Percentiles rank a stretch among this genome's conserved stretches.
Evolutionary conservation across 768 basidiomycete genomes (phyloP).

Genomic region (Tephrocybe sp.): DNA sequence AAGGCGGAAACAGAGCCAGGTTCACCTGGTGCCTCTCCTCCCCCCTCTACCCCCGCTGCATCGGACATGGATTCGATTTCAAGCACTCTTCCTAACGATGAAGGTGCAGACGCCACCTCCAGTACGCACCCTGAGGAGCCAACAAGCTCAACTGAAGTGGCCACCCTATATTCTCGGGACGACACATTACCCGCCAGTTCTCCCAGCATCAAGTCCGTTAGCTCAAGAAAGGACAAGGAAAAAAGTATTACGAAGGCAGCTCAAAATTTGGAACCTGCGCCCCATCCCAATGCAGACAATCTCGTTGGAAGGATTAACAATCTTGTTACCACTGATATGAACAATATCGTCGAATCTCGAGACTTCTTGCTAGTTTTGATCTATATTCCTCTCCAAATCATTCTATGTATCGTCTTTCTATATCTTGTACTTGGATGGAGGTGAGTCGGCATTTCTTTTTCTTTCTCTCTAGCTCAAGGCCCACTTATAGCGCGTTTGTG

Average conservation of each 20-base stretch:
- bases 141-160: slow-evolving; percentile 12
- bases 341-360: slow-evolving; percentile 33
- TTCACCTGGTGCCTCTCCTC: slow-evolving; percentile 7
- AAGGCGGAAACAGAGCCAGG: slow-evolving; percentile 38
- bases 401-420: slow-evolving; percentile 40
- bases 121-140: slow-evolving; percentile 3
- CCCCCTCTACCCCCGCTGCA: slow-evolving; percentile 12
- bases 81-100: slow-evolving; percentile 4
- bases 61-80: slow-evolving; percentile 14
- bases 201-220: slow-evolving; percentile 14
- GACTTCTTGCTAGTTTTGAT: slow-evolving; percentile 36
- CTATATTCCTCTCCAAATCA: slow-evolving; percentile 42
- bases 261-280: slow-evolving; percentile 9
- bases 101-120: background rate
- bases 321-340: slow-evolving; percentile 64
- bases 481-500: slow-evolving; percentile 46
- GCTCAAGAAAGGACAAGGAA: slow-evolving; percentile 15
- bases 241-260: slow-evolving; percentile 6
- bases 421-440: slow-evolving; percentile 51
- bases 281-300: slow-evolving; percentile 36
- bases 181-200: slow-evolving; percentile 17
- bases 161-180: slow-evolving; percentile 20
- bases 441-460: slow-evolving; percentile 22
- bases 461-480: slow-evolving; percentile 3
- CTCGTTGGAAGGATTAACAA: slow-evolving; percentile 79